Base-by-base conservation (phyloP, 495 filamentous ascomycete genomes). In the Glutinoglossum americanum region DNA sequence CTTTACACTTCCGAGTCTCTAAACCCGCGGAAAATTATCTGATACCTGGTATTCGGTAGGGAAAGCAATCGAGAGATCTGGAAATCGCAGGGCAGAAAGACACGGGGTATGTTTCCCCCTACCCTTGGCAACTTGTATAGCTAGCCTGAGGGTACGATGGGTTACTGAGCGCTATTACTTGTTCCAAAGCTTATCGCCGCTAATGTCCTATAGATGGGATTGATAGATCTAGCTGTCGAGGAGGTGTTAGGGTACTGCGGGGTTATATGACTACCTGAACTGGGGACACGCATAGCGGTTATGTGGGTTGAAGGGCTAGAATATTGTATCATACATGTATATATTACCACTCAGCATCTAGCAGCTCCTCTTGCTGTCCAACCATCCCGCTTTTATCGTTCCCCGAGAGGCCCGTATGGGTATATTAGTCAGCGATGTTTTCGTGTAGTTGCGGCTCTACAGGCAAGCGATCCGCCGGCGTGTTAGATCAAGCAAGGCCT, bases 1-100 rank as follows among this genome's bases (percentile, higher is more conserved):
- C 17, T 59, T 19, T 32, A 30, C 30, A 15, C 25, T 56, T 21
- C 9, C 6, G 19, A 1, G 21, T 26, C 13, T 33, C 53, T 59
- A 7, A 3, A 33, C 11, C 21, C 2, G 28, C 55, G 54, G 51
- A 19, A 47, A 41, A 1, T 2, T 11, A 39, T 27, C 56, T 60
- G 17, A 37, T n/a, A 17, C n/a, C 23, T 13, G 15, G 17, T 19
- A 33, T 33, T 57, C 23, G 59, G 32, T 54, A 87, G 83, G 87
- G 87, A 44, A 89, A 85, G 69, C 80, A 94, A 69, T 79, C 68
- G 55, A 84, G 81, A 1, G 68, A 74, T 32, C 71, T 82, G 56
- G 85, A 82, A 17, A 82, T 90, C 62, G 72, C 83, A 56, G 73
- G 87, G 63, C 83, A 87, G 67, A 94, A 88, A 71, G 86, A 90